Base-by-base conservation (phyloP, 768 basidiomycete species). In the Phlebiopsis gigantea region DNA sequence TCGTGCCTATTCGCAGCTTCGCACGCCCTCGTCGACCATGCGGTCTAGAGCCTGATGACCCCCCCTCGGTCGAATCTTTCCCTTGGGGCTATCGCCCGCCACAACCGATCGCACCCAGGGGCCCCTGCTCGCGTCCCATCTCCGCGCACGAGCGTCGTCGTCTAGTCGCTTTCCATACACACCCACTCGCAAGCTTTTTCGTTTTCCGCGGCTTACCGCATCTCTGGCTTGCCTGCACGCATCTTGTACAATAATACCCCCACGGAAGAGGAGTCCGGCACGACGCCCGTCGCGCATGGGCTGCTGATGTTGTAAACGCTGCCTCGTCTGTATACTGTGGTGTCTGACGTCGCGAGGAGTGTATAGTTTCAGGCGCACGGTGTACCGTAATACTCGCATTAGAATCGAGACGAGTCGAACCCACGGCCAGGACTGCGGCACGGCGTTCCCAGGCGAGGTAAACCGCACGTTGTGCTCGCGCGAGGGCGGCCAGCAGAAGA, bases 1-100 rank as follows among this genome's bases (percentile, higher is more conserved):
- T 60, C 84, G 85, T 57, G 76, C 82, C 22, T 71, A 82, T 58
- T 72, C 71, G 30, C 71, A 73, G 46, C 66, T 71, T 44, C 58
- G 62, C 57, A 47, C 62, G 25, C 28, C 44, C 19, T 29, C 62
- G 24, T 22, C 53, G 26, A 49, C 47, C 42, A 55, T 58, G 41
- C 57, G 54, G n/a, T 56, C 57, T 31, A 61, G 60, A 53, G 46
- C 57, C 25, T 57, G 53, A 58, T 31, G 25, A 17, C 50, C 17
- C 26, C 58, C 28, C 30, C 22, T 21, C 48, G 5, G 41, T 42
- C 41, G 53, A 39, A 39, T 39, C 34, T 39, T 39, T 30, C 39
- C 39, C 21, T 15, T 8, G 15, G n/a, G n/a, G 8, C 34, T 39
- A 39, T 9, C 34, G 28, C n/a, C 50, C 46, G 56, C 24, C 26